Conservation (phyloP, 1,139 yeast species). For the Protomyces inundatus region DNA sequence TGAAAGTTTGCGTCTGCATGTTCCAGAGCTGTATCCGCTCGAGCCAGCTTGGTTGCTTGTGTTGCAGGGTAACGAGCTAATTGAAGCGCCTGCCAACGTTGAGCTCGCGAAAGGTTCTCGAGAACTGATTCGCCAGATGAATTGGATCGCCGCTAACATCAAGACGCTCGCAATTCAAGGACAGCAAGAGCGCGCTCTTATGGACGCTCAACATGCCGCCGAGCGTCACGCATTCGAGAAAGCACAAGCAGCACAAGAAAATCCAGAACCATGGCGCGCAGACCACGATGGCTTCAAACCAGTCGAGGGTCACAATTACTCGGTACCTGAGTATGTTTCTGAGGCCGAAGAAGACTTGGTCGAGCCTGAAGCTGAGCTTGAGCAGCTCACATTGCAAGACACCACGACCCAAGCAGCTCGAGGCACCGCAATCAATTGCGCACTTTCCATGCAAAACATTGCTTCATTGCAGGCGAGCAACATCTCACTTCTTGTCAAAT, state of each 20-base stretch:
- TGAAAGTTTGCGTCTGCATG: conserved; percentile 2
- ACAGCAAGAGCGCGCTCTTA: neutral
- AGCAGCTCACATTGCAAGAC: neutral
- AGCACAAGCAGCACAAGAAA: neutral
- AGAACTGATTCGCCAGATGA: conserved; percentile 5
- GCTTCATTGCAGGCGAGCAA: conserved; percentile 40
- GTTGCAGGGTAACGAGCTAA: conserved; percentile 5
- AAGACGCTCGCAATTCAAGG: neutral
- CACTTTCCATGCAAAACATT: conserved; percentile 37
- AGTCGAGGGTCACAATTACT: neutral
- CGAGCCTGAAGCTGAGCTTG: neutral
- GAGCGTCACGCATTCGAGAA: neutral
- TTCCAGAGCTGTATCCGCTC: conserved; percentile 6
- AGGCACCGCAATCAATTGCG: conserved; percentile 31
- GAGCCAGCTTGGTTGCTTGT: conserved; percentile 16
- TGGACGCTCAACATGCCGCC: neutral
- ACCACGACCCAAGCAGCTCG: neutral
- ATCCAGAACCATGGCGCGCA: neutral
- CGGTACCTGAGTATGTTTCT: conserved; percentile 16
- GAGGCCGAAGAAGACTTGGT: conserved; percentile 12
- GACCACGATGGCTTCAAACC: conserved; percentile 5
- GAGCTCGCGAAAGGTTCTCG: conserved; percentile 3
- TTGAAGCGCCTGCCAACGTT: conserved; percentile 6
- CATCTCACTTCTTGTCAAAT: conserved; percentile 40
- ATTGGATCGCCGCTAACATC: conserved; percentile 15